Evolutionary conservation across 805 yeast species (phyloP).

Genomic region (Tetrapisispora arboricola): DNA sequence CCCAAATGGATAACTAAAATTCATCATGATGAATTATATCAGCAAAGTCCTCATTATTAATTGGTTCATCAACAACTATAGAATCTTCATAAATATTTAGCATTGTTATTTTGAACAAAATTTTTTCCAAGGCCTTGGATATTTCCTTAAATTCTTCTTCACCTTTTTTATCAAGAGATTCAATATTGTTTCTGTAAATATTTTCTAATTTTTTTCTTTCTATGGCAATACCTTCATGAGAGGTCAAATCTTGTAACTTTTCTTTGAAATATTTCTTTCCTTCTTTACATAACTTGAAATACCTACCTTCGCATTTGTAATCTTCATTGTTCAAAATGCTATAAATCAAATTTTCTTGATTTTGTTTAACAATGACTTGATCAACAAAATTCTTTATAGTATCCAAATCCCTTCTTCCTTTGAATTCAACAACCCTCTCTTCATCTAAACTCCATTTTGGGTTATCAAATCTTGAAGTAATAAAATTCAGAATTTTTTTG

Average conservation of each 20-base stretch:
- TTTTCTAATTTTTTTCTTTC: slow-evolving; percentile 26
- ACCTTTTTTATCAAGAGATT: slow-evolving; percentile 8
- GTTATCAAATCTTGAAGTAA: slow-evolving; percentile 5
- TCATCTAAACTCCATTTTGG: slow-evolving; percentile 18
- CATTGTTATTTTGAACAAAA: slow-evolving; percentile 16
- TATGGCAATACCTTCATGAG: slow-evolving; percentile 32
- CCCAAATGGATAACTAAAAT: background rate
- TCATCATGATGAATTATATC: slow-evolving; percentile 4
- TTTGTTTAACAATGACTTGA: slow-evolving; percentile 15
- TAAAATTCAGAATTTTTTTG: background rate
- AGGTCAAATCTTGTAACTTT: slow-evolving; percentile 11
- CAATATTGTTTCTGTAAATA: slow-evolving; percentile 12
- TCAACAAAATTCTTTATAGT: slow-evolving; percentile 43
- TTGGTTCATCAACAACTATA: background rate
- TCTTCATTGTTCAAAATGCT: slow-evolving; percentile 30
- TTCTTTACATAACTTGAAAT: slow-evolving; percentile 6
- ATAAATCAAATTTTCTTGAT: slow-evolving; percentile 6
- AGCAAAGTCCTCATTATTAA: background rate
- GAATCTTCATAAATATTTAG: slow-evolving; percentile 5
- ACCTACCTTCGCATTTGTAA: slow-evolving; percentile 6
- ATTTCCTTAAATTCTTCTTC: slow-evolving; percentile 20
- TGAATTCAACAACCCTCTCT: slow-evolving; percentile 42
- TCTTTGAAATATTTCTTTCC: slow-evolving; percentile 11
- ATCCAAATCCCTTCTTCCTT: slow-evolving; percentile 41
- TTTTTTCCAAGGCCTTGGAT: slow-evolving; percentile 7